These are phyloP conservation scores for Venturia oleaginea DNA, from an alignment of 2,329 filamentous ascomycete genomes.

Conservation along the genomic window DNA sequence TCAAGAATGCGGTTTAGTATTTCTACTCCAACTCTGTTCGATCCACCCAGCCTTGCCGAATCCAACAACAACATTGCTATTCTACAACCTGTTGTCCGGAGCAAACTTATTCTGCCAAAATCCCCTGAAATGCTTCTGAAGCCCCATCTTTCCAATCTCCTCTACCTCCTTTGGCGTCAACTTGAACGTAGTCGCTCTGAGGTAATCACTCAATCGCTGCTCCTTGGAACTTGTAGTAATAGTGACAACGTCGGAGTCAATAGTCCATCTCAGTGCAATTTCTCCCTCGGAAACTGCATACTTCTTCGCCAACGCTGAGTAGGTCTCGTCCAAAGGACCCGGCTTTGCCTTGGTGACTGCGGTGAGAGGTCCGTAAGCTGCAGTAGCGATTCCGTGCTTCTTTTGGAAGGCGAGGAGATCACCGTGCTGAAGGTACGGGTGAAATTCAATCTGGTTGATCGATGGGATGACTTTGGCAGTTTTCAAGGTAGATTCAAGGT, in stretches of 20 bases:
- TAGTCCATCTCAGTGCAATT: slow-evolving; percentile 49
- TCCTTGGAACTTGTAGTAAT: slow-evolving; percentile 55
- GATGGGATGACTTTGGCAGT: slow-evolving; percentile 48
- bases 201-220: slow-evolving; percentile 48
- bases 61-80: neutral
- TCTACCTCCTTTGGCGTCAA: slow-evolving; percentile 50
- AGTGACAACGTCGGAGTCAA: slow-evolving; percentile 50
- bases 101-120: slow-evolving; percentile 15
- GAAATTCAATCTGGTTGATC: slow-evolving; percentile 61
- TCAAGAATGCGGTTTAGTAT: no score
- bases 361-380: slow-evolving; percentile 38
- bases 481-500: slow-evolving; percentile 46
- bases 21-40: no score
- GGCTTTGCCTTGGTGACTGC: slow-evolving; percentile 46
- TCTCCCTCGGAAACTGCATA: slow-evolving; percentile 51
- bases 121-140: slow-evolving; percentile 36
- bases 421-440: slow-evolving; percentile 57
- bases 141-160: slow-evolving; percentile 40
- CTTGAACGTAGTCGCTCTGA: slow-evolving; percentile 47
- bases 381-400: slow-evolving; percentile 38
- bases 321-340: slow-evolving; percentile 46
- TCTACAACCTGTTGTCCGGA: slow-evolving; percentile 9
- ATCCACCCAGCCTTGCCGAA: neutral
- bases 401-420: slow-evolving; percentile 47
- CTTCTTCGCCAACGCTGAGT: slow-evolving; percentile 47